phyloP scores from a whole-genome alignment of 768 basidiomycete species.

The Candolleomyces aberdarensis region DNA sequence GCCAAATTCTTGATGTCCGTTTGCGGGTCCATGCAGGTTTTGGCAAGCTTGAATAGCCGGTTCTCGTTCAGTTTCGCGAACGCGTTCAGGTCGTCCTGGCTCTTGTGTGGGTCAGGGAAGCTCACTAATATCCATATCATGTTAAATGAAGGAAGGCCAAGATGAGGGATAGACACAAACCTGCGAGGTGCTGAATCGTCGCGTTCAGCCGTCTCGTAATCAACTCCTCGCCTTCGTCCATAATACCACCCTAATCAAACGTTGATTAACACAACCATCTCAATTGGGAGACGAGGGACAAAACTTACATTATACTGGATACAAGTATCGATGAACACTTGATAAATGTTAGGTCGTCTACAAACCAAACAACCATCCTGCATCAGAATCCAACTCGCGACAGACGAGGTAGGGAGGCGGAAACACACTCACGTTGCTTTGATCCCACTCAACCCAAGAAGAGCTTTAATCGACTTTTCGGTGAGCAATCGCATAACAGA shows the following conservation, averaged over 20 bases:
- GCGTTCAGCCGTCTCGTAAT: constrained; percentile 52
- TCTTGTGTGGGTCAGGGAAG: constrained; percentile 72
- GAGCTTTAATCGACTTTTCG: constrained; percentile 49
- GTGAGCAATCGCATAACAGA: constrained; percentile 68
- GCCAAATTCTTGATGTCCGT: constrained; percentile 77
- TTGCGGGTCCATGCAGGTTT: constrained; percentile 78
- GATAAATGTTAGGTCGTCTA: constrained; percentile 69
- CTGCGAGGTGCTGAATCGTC: constrained; percentile 55
- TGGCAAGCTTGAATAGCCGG: constrained; percentile 81
- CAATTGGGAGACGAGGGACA: not conserved
- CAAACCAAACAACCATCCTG: not conserved
- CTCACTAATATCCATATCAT: constrained; percentile 28
- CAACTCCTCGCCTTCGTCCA: constrained; percentile 76
- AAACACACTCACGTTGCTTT: constrained; percentile 63
- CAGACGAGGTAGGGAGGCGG: not conserved
- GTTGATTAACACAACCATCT: constrained; percentile 1
- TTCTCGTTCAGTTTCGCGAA: constrained; percentile 89
- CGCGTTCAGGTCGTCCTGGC: constrained; percentile 67
- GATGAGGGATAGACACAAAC: constrained; percentile 36
- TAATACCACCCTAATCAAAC: constrained; percentile 72
- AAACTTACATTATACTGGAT: constrained; percentile 77
- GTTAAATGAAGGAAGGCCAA: not conserved
- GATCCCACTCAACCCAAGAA: constrained; percentile 63
- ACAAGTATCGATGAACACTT: constrained; percentile 70
- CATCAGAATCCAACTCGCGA: constrained; percentile 1